Percentiles rank a stretch among this genome's conserved stretches.
These are phyloP conservation scores for Lophiostoma macrostomum DNA, from an alignment of 495 filamentous ascomycete species.

Conservation along the genomic window DNA sequence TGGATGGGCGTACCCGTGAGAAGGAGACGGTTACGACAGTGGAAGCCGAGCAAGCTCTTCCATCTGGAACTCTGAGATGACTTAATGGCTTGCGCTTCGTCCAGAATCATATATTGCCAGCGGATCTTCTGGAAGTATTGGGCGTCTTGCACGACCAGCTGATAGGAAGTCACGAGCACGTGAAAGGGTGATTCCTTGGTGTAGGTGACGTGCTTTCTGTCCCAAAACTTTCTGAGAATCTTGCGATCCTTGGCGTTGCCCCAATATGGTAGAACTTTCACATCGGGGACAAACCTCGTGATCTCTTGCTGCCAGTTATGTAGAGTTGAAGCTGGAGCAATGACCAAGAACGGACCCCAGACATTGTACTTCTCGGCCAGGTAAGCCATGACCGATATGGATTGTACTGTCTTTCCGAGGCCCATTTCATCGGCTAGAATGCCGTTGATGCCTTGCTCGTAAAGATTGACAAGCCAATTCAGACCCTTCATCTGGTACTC, in stretches of 20 bases:
- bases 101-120: conserved; percentile 99
- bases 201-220: conserved; percentile 94
- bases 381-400: conserved; percentile 98
- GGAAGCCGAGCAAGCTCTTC: conserved; percentile 92
- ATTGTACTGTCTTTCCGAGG: conserved; percentile 97
- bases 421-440: conserved; percentile 99
- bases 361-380: conserved; percentile 95
- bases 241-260: conserved; percentile 92
- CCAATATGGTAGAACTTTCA: conserved; percentile 97
- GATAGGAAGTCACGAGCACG: conserved; percentile 94
- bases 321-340: conserved; percentile 91
- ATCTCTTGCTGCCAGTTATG: conserved; percentile 99
- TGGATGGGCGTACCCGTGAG: conserved; percentile 97
- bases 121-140: conserved; percentile 97
- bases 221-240: conserved; percentile 97
- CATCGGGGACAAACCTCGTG: conserved; percentile 81
- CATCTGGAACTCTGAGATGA: conserved; percentile 93
- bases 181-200: conserved; percentile 90
- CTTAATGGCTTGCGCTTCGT: conserved; percentile 98
- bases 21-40: conserved; percentile 90
- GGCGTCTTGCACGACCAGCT: conserved; percentile 91
- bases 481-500: conserved; percentile 98
- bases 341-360: conserved; percentile 97
- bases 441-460: conserved; percentile 99
- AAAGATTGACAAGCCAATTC: conserved; percentile 98